Conservation (phyloP, 805 yeast species). For the Pichia insulana region DNA sequence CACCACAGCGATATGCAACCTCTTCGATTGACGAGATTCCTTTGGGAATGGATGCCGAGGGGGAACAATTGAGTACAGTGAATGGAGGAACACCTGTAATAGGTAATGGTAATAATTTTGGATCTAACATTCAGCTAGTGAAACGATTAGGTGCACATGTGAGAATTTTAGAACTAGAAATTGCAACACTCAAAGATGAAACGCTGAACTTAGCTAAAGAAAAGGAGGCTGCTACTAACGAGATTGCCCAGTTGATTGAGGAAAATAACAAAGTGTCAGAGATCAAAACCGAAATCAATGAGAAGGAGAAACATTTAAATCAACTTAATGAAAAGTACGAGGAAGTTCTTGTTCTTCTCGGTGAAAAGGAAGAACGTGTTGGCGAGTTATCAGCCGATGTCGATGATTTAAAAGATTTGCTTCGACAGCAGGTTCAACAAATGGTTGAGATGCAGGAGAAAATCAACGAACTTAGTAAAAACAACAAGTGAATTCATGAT, state of each 20-base stretch:
- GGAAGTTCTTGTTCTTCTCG: conserved; percentile 61
- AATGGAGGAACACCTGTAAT: conserved; percentile 4
- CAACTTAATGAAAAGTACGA: conserved; percentile 20
- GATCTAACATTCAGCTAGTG: conserved; percentile 47
- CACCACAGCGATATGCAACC: background rate
- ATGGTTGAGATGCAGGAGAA: conserved; percentile 55
- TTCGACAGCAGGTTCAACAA: conserved; percentile 79
- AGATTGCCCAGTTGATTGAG: conserved; percentile 50
- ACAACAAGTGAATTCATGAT: background rate
- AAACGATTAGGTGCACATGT: conserved; percentile 70
- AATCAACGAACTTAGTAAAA: conserved; percentile 5
- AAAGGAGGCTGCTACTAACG: conserved; percentile 60
- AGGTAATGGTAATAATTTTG: conserved; percentile 14
- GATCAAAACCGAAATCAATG: conserved; percentile 22
- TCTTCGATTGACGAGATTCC: conserved; percentile 8
- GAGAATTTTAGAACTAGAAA: conserved; percentile 72
- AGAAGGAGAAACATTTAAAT: conserved; percentile 15
- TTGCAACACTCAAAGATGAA: conserved; percentile 56
- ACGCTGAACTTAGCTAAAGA: conserved; percentile 43
- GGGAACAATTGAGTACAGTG: conserved; percentile 9
- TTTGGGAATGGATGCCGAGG: conserved; percentile 12
- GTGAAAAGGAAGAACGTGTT: conserved; percentile 81
- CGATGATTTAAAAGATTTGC: conserved; percentile 75
- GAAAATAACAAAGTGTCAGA: conserved; percentile 39
- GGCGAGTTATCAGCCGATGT: conserved; percentile 86